phyloP scores from a whole-genome alignment of 495 filamentous ascomycete species.

The Tetracladium marchalianum region DNA sequence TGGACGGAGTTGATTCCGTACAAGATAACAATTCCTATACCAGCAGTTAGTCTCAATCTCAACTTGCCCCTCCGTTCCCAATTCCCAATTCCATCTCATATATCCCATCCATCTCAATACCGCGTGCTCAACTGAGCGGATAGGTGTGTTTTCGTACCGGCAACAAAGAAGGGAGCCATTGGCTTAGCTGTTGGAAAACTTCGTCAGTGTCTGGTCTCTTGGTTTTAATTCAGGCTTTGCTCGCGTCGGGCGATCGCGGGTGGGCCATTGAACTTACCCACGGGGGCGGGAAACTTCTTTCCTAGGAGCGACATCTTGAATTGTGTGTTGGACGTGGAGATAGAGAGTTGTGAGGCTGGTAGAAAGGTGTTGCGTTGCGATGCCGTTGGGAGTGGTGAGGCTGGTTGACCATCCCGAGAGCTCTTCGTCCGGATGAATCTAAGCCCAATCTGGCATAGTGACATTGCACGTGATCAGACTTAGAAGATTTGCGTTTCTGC shows the following conservation, averaged over 20 bases:
- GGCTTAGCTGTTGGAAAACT: slow-evolving; percentile 57
- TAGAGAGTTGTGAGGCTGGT: slow-evolving; percentile 15
- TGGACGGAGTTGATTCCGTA: slow-evolving; percentile 81
- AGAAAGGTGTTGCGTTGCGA: background rate
- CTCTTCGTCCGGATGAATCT: too few relatives aligned
- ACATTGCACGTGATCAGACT: too few relatives aligned
- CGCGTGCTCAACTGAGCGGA: background rate
- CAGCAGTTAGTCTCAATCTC: slow-evolving; percentile 20
- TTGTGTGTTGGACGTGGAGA: slow-evolving; percentile 6
- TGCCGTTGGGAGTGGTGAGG: slow-evolving; percentile 2
- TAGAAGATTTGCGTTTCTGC: too few relatives aligned
- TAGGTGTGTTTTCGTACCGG: slow-evolving; percentile 53
- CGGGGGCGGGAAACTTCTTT: slow-evolving; percentile 84
- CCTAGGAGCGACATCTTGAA: slow-evolving; percentile 63
- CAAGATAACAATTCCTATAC: slow-evolving; percentile 63
- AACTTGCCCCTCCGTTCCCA: slow-evolving; percentile 4
- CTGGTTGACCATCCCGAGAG: slow-evolving; percentile 3
- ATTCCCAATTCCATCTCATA: background rate
- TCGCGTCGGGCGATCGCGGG: background rate
- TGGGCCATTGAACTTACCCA: slow-evolving; percentile 55
- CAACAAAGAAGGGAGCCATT: slow-evolving; percentile 84
- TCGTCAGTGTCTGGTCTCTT: slow-evolving; percentile 6
- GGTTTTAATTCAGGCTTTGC: background rate
- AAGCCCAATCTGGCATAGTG: too few relatives aligned
- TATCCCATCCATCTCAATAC: background rate